Evolutionary conservation across 768 basidiomycete genomes (phyloP), one percentile per base, ranked within the genome.

Genomic region (Austroboletus eburneus): DNA sequence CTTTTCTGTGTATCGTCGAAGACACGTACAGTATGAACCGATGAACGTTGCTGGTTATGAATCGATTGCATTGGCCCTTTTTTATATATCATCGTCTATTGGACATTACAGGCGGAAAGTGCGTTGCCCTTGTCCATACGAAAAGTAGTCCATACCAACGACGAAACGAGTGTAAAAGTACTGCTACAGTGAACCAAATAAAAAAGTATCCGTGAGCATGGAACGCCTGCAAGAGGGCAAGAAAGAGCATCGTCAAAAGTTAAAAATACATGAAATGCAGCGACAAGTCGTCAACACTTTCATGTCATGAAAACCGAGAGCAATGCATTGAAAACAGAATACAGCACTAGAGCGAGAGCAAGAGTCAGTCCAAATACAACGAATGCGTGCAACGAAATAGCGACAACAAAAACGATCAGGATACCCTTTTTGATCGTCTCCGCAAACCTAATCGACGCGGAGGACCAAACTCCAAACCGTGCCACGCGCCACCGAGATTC

Each of bases 401-500:
- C n/a, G 3, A 22, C 8, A 21, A 46, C 6, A 23, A 20, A 20
- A 35, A 4, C 9, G 16, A 42, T 25, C 16, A 32, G 14, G 24
- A 27, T 27, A 33, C 35, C 3, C 40, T 29, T 43, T 20, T 52
- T 16, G 20, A 58, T 22, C 51, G 49, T 33, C 43, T 42, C 30
- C 52, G 45, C 42, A 44, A 27, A 12, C 54, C 51, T 13, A 13
- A 36, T 41, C 39, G 50, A 42, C 45, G 46, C 5, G 50, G 49
- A 27, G 50, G 42, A 13, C 32, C 18, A 24, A 21, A 42, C 22
- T 53, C 48, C 3, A 52, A 25, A 12, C 30, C 50, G 16, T 39
- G 41, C 54, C 50, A 50, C 22, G 22, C 17, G 8, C 55, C 53
- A 25, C 48, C 46, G 17, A 68, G 21, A 21, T 69, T 67, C 37